Conservation (phyloP, 2,329 filamentous ascomycete genomes). For the Talaromyces sp. region DNA sequence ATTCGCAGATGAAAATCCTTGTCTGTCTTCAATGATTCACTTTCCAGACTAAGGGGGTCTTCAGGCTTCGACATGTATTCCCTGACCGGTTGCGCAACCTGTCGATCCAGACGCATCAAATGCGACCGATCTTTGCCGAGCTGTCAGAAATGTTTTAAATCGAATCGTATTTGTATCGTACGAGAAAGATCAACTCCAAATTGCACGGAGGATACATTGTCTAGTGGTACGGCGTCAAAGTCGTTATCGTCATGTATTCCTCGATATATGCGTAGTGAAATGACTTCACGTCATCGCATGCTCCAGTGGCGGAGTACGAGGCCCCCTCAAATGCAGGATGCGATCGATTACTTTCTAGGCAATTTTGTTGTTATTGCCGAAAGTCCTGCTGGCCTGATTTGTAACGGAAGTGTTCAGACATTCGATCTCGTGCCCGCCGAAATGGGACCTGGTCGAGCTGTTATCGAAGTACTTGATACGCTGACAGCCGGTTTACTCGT, state of each 20-base stretch:
- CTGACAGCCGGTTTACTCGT: neutral
- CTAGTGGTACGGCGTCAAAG: neutral
- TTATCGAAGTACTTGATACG: slow-evolving; percentile 3
- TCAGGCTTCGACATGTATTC: neutral
- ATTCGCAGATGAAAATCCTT: too few relatives aligned
- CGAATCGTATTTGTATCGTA: slow-evolving; percentile 3
- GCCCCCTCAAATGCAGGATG: slow-evolving; percentile 1
- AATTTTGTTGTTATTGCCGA: neutral
- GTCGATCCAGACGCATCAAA: slow-evolving; percentile 6
- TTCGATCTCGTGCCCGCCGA: slow-evolving; percentile 4
- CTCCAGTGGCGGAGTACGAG: neutral
- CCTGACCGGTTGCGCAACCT: neutral
- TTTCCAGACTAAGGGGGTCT: neutral
- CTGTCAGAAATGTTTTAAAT: neutral
- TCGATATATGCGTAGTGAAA: neutral
- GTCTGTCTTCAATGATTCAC: neutral
- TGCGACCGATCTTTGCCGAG: slow-evolving; percentile 2
- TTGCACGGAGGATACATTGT: neutral
- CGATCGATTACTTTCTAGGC: slow-evolving; percentile 2
- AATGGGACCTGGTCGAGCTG: slow-evolving; percentile 1
- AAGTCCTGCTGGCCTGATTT: neutral
- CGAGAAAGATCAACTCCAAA: neutral
- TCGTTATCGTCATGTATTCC: neutral
- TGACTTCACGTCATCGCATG: neutral
- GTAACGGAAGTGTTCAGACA: neutral